A percentile compares a stretch with the other conserved stretches of the same genome.
Evolutionary conservation across 192 early-diverging fungal species (phyloP).

Genomic region (Mortierella antarctica): DNA sequence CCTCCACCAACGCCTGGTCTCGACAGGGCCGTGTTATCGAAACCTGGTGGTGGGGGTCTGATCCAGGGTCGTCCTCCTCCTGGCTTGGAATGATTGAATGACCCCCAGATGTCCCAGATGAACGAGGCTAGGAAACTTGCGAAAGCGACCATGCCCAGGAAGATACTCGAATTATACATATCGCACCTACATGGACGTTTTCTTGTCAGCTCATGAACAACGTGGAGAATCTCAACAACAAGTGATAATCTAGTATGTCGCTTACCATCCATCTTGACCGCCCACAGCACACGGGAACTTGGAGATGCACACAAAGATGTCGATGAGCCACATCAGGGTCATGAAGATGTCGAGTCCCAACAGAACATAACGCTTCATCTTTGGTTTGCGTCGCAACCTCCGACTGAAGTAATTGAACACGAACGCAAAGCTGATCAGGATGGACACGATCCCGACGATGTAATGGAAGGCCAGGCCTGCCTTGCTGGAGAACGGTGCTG

Average conservation of each 20-base stretch:
- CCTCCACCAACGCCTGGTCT: constrained; percentile 2
- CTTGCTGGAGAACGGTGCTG: constrained; percentile 28
- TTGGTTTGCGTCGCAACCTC: constrained; percentile 16
- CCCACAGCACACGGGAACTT: constrained; percentile 51
- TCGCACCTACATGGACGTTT: constrained; percentile 28
- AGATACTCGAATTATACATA: constrained; percentile 48
- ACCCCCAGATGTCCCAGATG: constrained; percentile 49
- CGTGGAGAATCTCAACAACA: background rate
- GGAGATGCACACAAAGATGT: constrained; percentile 47
- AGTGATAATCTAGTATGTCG: background rate
- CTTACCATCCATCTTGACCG: constrained; percentile 43
- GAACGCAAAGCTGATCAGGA: constrained; percentile 23
- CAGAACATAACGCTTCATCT: constrained; percentile 46
- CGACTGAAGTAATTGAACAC: constrained; percentile 44
- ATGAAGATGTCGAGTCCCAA: constrained; percentile 48
- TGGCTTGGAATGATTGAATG: constrained; percentile 29
- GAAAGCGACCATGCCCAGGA: constrained; percentile 30
- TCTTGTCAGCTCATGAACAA: background rate
- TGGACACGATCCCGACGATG: constrained; percentile 27
- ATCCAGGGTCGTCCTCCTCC: constrained; percentile 18
- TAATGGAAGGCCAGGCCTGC: constrained; percentile 41
- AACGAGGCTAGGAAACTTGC: constrained; percentile 26
- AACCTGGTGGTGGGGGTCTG: constrained; percentile 38
- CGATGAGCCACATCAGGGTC: constrained; percentile 36
- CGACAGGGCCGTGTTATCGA: constrained; percentile 2